These are phyloP conservation scores for Apiospora saccharicola DNA, from an alignment of 2,329 filamentous ascomycete species.

Conservation along the genomic window DNA sequence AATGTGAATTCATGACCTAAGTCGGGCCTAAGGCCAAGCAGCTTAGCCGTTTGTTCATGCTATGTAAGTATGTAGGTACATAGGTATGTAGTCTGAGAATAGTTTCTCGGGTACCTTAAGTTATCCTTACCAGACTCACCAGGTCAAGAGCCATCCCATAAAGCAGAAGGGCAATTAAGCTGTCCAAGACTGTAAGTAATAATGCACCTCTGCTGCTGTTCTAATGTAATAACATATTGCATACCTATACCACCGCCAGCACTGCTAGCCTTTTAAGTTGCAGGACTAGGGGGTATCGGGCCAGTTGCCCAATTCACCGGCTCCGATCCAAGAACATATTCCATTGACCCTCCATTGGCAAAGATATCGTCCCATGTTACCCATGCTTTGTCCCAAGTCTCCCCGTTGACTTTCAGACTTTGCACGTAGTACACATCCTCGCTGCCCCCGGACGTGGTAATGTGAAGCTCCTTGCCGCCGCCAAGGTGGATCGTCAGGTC, in stretches of 20 bases:
- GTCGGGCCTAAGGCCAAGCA: too few relatives aligned
- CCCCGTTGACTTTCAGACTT: constrained; percentile 69
- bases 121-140: not conserved
- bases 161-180: not conserved
- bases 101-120: too few relatives aligned
- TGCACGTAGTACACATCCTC: constrained; percentile 68
- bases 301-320: constrained; percentile 66
- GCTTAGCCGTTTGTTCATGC: too few relatives aligned
- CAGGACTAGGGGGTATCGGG: constrained; percentile 67
- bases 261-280: constrained; percentile 36
- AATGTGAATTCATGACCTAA: too few relatives aligned
- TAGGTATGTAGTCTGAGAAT: too few relatives aligned
- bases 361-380: constrained; percentile 73
- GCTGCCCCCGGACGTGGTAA: constrained; percentile 60
- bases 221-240: not conserved
- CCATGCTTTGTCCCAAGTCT: constrained; percentile 69
- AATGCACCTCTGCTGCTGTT: not conserved
- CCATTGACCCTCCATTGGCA: constrained; percentile 65
- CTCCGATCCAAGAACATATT: constrained; percentile 67
- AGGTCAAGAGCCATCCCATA: not conserved
- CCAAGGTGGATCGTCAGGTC: constrained; percentile 67
- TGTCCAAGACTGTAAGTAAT: not conserved
- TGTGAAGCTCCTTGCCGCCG: constrained; percentile 57
- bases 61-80: not conserved
- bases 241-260: not conserved